Percentiles rank a stretch among this genome's conserved stretches.
Evolutionary conservation across 2,329 filamentous ascomycete species (phyloP).

Genomic region (Aspergillus tamarii): DNA sequence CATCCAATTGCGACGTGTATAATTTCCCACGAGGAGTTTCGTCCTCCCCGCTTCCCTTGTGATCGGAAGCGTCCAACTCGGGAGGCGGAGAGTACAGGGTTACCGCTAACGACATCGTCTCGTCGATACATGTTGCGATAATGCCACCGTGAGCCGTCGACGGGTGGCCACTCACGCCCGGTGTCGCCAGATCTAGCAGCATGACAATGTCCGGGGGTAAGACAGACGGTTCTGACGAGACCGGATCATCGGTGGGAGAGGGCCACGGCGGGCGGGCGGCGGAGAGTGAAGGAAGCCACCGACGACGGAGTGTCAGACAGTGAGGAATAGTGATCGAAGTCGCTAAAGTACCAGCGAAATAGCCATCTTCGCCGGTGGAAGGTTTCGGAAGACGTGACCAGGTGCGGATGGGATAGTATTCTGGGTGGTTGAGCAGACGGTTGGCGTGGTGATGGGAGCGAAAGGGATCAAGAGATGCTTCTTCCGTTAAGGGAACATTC

Average conservation of each 20-base stretch:
- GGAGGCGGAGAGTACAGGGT: constrained; percentile 18
- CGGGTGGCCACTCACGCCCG: constrained; percentile 45
- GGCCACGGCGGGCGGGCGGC: constrained; percentile 30
- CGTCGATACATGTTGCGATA: constrained; percentile 46
- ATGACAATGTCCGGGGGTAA: constrained; percentile 42
- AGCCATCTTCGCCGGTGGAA: constrained; percentile 47
- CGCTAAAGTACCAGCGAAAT: constrained; percentile 44
- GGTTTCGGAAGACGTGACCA: constrained; percentile 45
- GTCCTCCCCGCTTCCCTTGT: constrained; percentile 15
- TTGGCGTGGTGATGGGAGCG: constrained; percentile 33
- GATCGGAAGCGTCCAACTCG: constrained; percentile 24
- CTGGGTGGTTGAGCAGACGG: constrained; percentile 34
- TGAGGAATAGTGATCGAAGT: constrained; percentile 46
- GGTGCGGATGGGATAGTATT: constrained; percentile 44
- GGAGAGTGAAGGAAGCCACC: constrained; percentile 28
- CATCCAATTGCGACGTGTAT: constrained; percentile 46
- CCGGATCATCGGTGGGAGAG: constrained; percentile 19
- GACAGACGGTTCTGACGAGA: constrained; percentile 21
- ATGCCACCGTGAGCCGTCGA: constrained; percentile 45
- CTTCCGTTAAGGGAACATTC: constrained; percentile 10
- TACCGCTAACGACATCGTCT: constrained; percentile 47
- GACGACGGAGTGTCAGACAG: constrained; percentile 42
- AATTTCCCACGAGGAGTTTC: constrained; percentile 33
- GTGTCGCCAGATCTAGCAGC: constrained; percentile 38
- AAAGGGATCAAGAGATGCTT: constrained; percentile 28